These are phyloP conservation scores for Fraxinus platypoda DNA, from an alignment of 305 asterid genomes.

Conservation along the genomic window DNA sequence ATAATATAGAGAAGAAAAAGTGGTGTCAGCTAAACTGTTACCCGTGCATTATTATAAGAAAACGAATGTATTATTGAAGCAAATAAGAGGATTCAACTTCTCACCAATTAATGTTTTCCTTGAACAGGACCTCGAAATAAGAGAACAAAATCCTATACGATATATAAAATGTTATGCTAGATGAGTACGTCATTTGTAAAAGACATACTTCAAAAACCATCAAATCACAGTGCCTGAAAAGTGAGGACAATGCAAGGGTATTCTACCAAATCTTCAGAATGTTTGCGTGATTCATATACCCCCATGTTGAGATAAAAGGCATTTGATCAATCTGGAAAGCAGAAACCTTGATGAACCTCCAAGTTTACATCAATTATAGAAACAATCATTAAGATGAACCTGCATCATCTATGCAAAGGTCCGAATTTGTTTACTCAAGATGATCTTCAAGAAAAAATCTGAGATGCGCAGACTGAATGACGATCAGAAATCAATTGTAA, in stretches of 20 bases:
- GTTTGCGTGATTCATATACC: background rate
- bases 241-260: background rate
- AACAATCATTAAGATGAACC: conserved; percentile 13
- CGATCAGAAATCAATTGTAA: conserved; percentile 1
- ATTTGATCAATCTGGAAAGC: background rate
- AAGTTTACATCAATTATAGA: background rate
- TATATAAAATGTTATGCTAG: background rate
- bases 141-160: background rate
- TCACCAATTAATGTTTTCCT: background rate
- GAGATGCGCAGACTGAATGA: conserved; percentile 5
- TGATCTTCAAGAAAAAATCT: conserved; percentile 23
- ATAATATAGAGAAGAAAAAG: background rate
- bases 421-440: background rate
- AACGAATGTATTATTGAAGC: background rate
- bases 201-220: conserved; percentile 7
- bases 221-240: background rate
- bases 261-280: background rate
- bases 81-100: background rate
- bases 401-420: conserved; percentile 22
- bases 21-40: background rate
- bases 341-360: background rate
- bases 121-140: background rate
- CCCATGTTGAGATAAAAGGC: background rate
- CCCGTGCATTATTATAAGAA: background rate
- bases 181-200: background rate